phyloP scores from a whole-genome alignment of 352 stramenopile genomes.

The Stramenopiles sp. region DNA sequence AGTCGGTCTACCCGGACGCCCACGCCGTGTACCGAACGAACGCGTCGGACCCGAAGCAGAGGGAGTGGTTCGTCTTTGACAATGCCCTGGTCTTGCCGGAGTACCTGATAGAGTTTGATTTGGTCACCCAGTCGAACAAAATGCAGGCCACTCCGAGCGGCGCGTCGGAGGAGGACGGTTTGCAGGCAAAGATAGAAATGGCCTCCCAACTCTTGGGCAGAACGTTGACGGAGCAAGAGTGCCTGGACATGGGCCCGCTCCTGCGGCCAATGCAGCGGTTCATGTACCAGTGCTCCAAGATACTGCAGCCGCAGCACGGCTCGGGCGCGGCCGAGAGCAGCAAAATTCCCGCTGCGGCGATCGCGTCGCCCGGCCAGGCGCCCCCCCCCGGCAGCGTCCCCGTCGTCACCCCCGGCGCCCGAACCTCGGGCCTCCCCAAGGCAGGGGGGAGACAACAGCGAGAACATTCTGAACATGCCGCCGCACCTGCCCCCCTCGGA shows the following conservation, averaged over 20 bases:
- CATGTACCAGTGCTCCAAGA: conserved; percentile 12
- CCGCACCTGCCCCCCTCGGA: background rate
- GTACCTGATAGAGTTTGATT: conserved; percentile 60
- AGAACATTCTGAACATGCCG: conserved; percentile 2
- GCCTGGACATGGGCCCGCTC: conserved; percentile 19
- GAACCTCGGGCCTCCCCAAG: too few species aligned
- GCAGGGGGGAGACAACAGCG: too few species aligned
- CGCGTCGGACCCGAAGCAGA: conserved; percentile 30
- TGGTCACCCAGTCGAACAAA: conserved; percentile 16
- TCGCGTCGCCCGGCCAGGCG: too few species aligned
- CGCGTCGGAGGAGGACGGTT: background rate
- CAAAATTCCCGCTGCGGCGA: background rate
- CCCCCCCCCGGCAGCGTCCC: too few species aligned
- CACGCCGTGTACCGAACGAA: background rate
- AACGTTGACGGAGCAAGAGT: conserved; percentile 15
- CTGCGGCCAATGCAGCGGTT: conserved; percentile 20
- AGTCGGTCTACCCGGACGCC: background rate
- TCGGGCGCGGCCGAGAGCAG: background rate
- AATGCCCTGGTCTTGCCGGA: conserved; percentile 47
- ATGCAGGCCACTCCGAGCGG: background rate
- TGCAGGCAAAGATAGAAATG: background rate
- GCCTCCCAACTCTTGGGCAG: conserved; percentile 4
- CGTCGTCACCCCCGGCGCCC: too few species aligned
- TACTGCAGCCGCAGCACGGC: background rate
- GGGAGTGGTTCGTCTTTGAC: conserved; percentile 52